phyloP scores from a whole-genome alignment of 495 filamentous ascomycete species.

The Aspergillus sclerotiicarbonarius region DNA sequence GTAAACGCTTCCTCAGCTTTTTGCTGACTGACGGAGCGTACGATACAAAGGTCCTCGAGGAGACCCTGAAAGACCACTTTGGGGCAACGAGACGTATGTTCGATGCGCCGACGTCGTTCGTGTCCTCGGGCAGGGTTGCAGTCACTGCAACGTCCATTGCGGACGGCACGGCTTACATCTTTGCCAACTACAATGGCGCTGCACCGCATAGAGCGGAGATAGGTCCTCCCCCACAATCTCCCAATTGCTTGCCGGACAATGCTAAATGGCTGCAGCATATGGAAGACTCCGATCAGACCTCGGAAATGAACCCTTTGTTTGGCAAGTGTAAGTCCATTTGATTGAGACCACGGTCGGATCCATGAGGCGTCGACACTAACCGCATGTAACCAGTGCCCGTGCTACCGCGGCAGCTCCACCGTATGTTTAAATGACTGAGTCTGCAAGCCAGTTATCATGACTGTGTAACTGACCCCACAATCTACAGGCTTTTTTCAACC shows the following conservation, averaged over 20 bases:
- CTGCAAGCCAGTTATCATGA: too few species aligned
- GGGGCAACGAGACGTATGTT: constrained; percentile 13
- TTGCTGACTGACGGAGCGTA: constrained; percentile 29
- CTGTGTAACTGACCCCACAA: too few species aligned
- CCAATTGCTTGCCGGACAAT: neutral
- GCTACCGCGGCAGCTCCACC: constrained; percentile 25
- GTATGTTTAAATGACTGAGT: too few species aligned
- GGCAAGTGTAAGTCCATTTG: constrained; percentile 22
- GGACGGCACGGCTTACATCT: constrained; percentile 14
- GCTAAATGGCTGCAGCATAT: constrained; percentile 14
- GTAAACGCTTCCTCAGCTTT: constrained; percentile 7
- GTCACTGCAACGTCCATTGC: constrained; percentile 14
- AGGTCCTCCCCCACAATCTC: constrained; percentile 11
- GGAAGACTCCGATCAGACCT: constrained; percentile 12
- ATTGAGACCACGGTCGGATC: neutral
- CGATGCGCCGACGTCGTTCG: constrained; percentile 7
- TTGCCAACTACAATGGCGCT: constrained; percentile 19
- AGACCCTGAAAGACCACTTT: constrained; percentile 23
- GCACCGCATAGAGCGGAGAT: constrained; percentile 10
- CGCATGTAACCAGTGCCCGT: constrained; percentile 24
- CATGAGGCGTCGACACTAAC: too few species aligned
- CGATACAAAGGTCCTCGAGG: constrained; percentile 16
- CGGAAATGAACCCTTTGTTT: constrained; percentile 17
- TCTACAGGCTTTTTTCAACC: constrained; percentile 16
- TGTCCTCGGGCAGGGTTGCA: constrained; percentile 16